These are phyloP conservation scores for Aspergillaceae sp. DNA, from an alignment of 2,329 filamentous ascomycete species.

Conservation along the genomic window DNA sequence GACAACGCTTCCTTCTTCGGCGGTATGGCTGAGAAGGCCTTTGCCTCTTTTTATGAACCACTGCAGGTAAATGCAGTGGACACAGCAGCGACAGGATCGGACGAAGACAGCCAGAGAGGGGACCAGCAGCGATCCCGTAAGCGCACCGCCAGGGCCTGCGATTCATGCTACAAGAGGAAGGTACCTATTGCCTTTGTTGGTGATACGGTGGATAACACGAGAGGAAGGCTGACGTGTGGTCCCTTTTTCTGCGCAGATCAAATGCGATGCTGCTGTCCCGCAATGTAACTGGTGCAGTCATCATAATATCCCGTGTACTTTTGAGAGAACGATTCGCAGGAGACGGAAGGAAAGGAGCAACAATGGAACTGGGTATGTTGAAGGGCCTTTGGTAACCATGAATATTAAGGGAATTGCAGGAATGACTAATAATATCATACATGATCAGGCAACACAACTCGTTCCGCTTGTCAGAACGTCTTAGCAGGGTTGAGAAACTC, in stretches of 20 bases:
- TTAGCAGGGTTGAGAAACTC: constrained; percentile 34
- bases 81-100: constrained; percentile 6
- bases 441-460: constrained; percentile 9
- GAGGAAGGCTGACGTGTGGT: neutral
- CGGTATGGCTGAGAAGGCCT: neutral
- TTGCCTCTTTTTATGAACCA: neutral
- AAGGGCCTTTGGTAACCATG: neutral
- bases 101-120: constrained; percentile 10
- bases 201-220: too few relatives aligned
- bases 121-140: constrained; percentile 7
- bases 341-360: constrained; percentile 18
- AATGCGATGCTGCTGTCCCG: constrained; percentile 40
- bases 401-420: too few relatives aligned
- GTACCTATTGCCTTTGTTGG: constrained; percentile 18
- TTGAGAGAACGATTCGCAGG: constrained; percentile 25
- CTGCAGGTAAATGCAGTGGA: constrained; percentile 6
- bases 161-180: constrained; percentile 45
- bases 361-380: constrained; percentile 15
- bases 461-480: constrained; percentile 29
- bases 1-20: neutral
- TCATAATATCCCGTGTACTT: constrained; percentile 42
- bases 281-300: constrained; percentile 46
- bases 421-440: too few relatives aligned
- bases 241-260: constrained; percentile 31
- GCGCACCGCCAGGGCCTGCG: constrained; percentile 36